Evolutionary conservation across 805 yeast species (phyloP).

Genomic region (Pichia occidentalis): DNA sequence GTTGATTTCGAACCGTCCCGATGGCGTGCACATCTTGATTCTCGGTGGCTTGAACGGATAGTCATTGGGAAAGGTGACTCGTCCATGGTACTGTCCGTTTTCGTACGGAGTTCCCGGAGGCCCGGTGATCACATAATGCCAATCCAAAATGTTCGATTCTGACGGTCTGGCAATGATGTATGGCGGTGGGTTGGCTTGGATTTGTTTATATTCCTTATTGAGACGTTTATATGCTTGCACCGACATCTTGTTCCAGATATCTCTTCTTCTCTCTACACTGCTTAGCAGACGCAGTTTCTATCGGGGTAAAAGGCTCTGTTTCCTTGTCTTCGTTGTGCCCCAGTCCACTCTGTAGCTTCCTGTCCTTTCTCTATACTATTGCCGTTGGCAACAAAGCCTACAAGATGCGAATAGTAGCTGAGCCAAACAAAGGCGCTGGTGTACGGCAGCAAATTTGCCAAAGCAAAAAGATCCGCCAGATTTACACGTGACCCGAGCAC

Average conservation of each 20-base stretch:
- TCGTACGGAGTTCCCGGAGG: slow-evolving; percentile 86
- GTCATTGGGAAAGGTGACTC: slow-evolving; percentile 73
- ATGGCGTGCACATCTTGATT: slow-evolving; percentile 83
- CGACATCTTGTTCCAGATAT: slow-evolving; percentile 27
- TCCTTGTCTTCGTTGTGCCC: no score
- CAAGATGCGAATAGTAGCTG: no score
- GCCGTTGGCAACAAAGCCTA: not conserved
- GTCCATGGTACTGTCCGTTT: slow-evolving; percentile 85
- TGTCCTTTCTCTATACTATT: not conserved
- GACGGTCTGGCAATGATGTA: slow-evolving; percentile 78
- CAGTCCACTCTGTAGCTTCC: not conserved
- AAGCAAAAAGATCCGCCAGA: no score
- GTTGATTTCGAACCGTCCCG: slow-evolving; percentile 78
- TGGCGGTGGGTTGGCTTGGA: slow-evolving; percentile 78
- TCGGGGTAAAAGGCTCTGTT: no score
- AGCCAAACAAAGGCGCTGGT: no score
- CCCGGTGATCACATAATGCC: slow-evolving; percentile 91
- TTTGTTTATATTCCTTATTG: slow-evolving; percentile 73
- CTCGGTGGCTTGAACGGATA: slow-evolving; percentile 92
- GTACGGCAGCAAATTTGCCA: no score
- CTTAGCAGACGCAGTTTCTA: no score
- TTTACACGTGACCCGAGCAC: no score
- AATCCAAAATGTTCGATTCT: slow-evolving; percentile 80
- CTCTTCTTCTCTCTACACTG: no score
- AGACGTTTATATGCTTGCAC: slow-evolving; percentile 38